A percentile compares a stretch with the other conserved stretches of the same genome.
These are phyloP conservation scores for Backusella morwellensis DNA, from an alignment of 192 early-diverging fungal species.

Conservation along the genomic window DNA sequence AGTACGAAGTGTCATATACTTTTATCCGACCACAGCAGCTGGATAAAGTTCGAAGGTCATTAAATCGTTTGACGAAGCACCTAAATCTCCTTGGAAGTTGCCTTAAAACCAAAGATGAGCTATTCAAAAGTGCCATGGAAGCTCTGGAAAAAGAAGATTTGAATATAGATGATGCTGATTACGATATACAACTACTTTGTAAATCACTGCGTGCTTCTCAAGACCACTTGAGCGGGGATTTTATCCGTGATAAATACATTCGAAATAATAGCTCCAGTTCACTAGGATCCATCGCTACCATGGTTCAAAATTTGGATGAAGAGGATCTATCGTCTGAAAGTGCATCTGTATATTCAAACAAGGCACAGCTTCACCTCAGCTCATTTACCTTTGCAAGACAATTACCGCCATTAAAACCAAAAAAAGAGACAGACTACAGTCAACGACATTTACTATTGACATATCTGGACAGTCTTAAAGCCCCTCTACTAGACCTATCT, in stretches of 20 bases:
- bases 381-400: background rate
- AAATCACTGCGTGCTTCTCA: background rate
- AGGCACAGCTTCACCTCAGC: background rate
- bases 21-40: conserved; percentile 25
- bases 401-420: conserved; percentile 22
- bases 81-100: conserved; percentile 27
- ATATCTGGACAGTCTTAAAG: conserved; percentile 45
- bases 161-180: background rate
- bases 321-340: background rate
- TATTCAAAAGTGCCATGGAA: conserved; percentile 19
- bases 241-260: background rate
- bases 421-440: conserved; percentile 41
- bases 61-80: conserved; percentile 32
- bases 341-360: conserved; percentile 11
- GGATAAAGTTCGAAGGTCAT: conserved; percentile 14
- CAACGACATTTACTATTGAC: conserved; percentile 42
- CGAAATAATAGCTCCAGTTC: background rate
- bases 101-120: conserved; percentile 27
- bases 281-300: background rate
- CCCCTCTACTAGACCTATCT: conserved; percentile 40
- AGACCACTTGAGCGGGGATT: background rate
- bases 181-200: background rate
- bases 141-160: background rate
- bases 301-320: background rate
- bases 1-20: conserved; percentile 36